Percentiles rank a stretch among this genome's conserved stretches.
Conservation (phyloP, 331 rosid species). For the Malus hybrid region DNA sequence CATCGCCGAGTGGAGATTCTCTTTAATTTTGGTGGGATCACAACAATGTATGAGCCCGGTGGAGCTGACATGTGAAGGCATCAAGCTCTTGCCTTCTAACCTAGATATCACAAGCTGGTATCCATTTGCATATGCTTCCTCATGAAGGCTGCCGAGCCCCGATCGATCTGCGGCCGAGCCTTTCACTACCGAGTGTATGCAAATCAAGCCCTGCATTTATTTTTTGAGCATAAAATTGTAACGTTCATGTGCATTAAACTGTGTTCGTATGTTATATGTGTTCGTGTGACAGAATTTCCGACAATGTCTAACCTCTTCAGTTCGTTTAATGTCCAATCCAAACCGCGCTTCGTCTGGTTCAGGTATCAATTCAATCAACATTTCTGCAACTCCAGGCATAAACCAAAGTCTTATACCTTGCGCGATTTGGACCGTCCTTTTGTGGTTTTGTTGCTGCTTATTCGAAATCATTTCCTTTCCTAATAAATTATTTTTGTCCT, state of each 20-base stretch:
- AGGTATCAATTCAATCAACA: constrained; percentile 45
- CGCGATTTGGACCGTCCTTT: constrained; percentile 8
- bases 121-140: neutral
- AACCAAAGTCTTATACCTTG: constrained; percentile 71
- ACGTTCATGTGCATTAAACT: neutral
- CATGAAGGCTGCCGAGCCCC: constrained; percentile 25
- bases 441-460: constrained; percentile 20
- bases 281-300: neutral
- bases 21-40: constrained; percentile 28
- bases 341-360: constrained; percentile 34
- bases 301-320: constrained; percentile 39
- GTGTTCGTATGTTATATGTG: neutral
- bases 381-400: constrained; percentile 59
- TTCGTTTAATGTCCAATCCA: constrained; percentile 61
- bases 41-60: constrained; percentile 36
- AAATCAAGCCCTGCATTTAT: constrained; percentile 31
- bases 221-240: neutral
- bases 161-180: constrained; percentile 34
- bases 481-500: constrained; percentile 27
- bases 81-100: constrained; percentile 33
- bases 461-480: constrained; percentile 19
- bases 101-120: constrained; percentile 34
- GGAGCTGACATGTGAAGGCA: constrained; percentile 30
- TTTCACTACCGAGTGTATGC: constrained; percentile 18
- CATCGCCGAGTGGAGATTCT: constrained; percentile 23